phyloP scores from a whole-genome alignment of 176 grass and related monocot genomes.

The Zoysia pacifica region DNA sequence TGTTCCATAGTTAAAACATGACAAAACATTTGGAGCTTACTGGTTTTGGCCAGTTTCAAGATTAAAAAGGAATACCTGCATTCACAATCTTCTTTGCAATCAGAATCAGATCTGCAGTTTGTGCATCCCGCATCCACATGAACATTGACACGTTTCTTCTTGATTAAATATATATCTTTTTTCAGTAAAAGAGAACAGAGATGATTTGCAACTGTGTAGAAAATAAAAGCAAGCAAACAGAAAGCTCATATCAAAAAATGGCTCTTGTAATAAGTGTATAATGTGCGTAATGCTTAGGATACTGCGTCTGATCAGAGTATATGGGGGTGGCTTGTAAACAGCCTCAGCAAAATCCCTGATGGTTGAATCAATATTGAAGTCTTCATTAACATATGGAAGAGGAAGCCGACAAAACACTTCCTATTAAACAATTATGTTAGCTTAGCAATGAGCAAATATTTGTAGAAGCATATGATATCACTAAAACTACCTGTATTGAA shows the following conservation, averaged over 20 bases:
- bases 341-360: conserved; percentile 54
- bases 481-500: conserved; percentile 19
- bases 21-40: not conserved
- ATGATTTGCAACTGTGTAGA: not conserved
- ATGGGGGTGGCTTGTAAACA: conserved; percentile 62
- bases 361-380: conserved; percentile 76
- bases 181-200: conserved; percentile 52
- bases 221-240: conserved; percentile 31
- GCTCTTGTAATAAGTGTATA: not conserved
- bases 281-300: conserved; percentile 54
- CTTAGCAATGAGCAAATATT: conserved; percentile 24
- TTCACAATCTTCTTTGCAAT: conserved; percentile 91
- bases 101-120: conserved; percentile 73
- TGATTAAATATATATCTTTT: conserved; percentile 95
- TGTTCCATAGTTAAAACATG: conserved; percentile 13
- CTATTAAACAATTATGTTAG: conserved; percentile 57
- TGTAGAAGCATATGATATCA: conserved; percentile 8
- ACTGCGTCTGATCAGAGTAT: conserved; percentile 83
- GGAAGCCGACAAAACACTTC: conserved; percentile 83
- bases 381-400: conserved; percentile 89
- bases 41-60: not conserved
- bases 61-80: conserved; percentile 71
- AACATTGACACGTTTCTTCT: conserved; percentile 73
- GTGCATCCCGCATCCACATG: conserved; percentile 76
- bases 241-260: conserved; percentile 16